Conservation (phyloP, 495 filamentous ascomycete species). For the Penicillium mononematosum region DNA sequence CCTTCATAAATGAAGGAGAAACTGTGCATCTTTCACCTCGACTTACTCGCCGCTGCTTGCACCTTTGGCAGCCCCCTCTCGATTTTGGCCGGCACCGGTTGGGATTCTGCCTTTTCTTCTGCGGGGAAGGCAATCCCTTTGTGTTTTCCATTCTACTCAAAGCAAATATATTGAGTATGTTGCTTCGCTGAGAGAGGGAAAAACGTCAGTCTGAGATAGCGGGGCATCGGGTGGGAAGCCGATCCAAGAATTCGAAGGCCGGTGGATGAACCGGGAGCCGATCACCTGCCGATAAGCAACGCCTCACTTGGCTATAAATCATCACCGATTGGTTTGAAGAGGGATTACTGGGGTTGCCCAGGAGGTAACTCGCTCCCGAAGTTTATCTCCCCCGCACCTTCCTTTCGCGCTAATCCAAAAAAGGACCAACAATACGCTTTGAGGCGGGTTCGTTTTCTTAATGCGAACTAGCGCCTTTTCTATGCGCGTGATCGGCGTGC, state of each 20-base stretch:
- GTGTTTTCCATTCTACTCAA: conserved; percentile 5
- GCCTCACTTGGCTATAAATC: not conserved
- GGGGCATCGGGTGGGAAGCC: conserved; percentile 6
- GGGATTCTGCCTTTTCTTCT: conserved; percentile 25
- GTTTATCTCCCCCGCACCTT: conserved; percentile 1
- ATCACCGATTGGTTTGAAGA: not conserved
- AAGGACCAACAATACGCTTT: not conserved
- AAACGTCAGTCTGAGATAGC: not conserved
- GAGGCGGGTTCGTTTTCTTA: not conserved
- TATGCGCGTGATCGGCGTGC: not conserved
- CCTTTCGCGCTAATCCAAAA: not conserved
- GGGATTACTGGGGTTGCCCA: not conserved
- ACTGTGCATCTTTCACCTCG: conserved; percentile 13
- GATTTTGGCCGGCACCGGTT: conserved; percentile 30
- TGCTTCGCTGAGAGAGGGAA: not conserved
- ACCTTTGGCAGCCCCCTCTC: conserved; percentile 26
- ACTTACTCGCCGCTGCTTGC: conserved; percentile 33
- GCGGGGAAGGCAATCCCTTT: not conserved
- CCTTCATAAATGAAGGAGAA: not conserved
- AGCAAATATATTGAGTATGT: not conserved
- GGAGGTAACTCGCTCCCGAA: too few relatives aligned
- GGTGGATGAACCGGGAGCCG: conserved; percentile 5
- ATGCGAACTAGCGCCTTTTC: not conserved
- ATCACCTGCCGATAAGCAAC: conserved; percentile 11
- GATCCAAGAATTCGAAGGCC: not conserved